Evolutionary conservation across 2,329 filamentous ascomycete genomes (phyloP).

Genomic region (Pseudocercospora fuligena): DNA sequence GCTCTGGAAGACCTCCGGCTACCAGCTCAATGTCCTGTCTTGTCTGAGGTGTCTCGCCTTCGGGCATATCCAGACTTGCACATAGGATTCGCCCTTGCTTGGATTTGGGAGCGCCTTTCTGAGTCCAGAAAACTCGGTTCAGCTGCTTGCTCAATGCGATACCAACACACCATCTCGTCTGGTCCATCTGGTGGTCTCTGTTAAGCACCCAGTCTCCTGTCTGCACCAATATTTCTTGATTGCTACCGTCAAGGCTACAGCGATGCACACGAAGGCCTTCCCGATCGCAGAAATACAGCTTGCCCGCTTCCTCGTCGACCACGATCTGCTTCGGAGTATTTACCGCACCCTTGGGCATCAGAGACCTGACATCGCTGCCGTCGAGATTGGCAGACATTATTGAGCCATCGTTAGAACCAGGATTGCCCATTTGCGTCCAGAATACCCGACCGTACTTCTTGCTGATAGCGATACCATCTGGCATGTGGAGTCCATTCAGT

Average conservation of each 20-base stretch:
- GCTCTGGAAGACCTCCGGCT: slow-evolving; percentile 56
- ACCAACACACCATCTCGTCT: slow-evolving; percentile 51
- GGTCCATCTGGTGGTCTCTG: slow-evolving; percentile 19
- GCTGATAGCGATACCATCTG: slow-evolving; percentile 42
- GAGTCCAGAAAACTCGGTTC: slow-evolving; percentile 63
- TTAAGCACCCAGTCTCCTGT: slow-evolving; percentile 43
- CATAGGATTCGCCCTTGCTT: slow-evolving; percentile 58
- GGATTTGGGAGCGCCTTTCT: slow-evolving; percentile 61
- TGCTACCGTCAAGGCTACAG: slow-evolving; percentile 43
- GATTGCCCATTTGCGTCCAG: slow-evolving; percentile 40
- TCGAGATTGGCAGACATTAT: slow-evolving; percentile 48
- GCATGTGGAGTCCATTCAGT: slow-evolving; percentile 27
- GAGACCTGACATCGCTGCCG: slow-evolving; percentile 50
- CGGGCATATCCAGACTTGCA: slow-evolving; percentile 50
- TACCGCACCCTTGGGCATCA: slow-evolving; percentile 52
- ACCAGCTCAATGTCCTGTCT: slow-evolving; percentile 53
- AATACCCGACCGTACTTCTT: slow-evolving; percentile 34
- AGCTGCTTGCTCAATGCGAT: slow-evolving; percentile 52
- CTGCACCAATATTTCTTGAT: slow-evolving; percentile 47
- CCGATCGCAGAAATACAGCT: slow-evolving; percentile 53
- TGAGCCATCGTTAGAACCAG: slow-evolving; percentile 29
- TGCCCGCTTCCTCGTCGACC: slow-evolving; percentile 35
- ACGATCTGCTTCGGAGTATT: slow-evolving; percentile 57
- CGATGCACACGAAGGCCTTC: slow-evolving; percentile 49
- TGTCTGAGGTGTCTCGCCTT: slow-evolving; percentile 33